These are phyloP conservation scores for Secale cereale DNA, from an alignment of 176 grass and related monocot genomes.

Conservation along the genomic window DNA sequence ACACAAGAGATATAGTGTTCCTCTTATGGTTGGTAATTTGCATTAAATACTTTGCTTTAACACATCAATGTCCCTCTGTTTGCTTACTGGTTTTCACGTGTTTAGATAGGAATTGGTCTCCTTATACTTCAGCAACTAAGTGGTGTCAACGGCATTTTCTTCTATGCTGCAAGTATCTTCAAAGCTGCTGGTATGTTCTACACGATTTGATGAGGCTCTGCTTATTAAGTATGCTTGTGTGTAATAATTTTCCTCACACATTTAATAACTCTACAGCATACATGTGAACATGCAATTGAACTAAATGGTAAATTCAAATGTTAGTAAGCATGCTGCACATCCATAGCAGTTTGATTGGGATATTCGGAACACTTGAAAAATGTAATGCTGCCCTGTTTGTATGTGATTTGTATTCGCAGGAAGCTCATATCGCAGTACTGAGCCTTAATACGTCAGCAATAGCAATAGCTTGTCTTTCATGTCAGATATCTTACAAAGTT, in stretches of 20 bases:
- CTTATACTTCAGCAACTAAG: conserved; percentile 86
- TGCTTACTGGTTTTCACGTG: conserved; percentile 14
- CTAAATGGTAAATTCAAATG: conserved; percentile 14
- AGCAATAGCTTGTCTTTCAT: conserved; percentile 2
- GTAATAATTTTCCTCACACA: neutral
- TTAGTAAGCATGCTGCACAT: neutral
- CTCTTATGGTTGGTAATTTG: conserved; percentile 58
- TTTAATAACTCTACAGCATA: neutral
- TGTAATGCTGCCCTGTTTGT: neutral
- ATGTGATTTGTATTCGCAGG: conserved; percentile 9
- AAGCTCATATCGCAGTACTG: neutral
- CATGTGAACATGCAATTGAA: neutral
- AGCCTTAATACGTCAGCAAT: neutral
- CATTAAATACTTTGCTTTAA: conserved; percentile 7
- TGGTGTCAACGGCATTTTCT: conserved; percentile 88
- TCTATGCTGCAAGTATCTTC: conserved; percentile 91
- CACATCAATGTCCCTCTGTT: neutral
- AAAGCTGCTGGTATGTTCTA: conserved; percentile 73
- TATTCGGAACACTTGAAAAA: conserved; percentile 7
- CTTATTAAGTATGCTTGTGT: conserved; percentile 6
- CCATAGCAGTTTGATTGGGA: neutral
- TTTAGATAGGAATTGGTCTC: conserved; percentile 87
- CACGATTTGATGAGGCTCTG: neutral
- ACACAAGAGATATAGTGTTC: conserved; percentile 87
- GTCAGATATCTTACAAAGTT: conserved; percentile 15